Evolutionary conservation across 2,329 filamentous ascomycete species (phyloP).

Genomic region (Neopestalotiopsis clavispora): DNA sequence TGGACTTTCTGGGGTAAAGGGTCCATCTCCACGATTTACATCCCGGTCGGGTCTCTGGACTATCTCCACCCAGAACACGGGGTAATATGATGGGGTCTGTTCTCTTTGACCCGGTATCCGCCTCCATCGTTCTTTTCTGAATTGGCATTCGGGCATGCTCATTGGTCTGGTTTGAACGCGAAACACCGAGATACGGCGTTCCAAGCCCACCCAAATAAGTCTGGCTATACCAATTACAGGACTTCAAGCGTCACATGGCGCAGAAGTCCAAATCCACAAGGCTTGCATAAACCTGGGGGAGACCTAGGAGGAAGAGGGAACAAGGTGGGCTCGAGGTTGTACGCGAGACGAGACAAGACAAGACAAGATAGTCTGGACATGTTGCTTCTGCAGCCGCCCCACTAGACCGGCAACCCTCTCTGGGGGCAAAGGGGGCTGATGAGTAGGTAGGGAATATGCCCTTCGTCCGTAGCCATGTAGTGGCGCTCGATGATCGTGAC

Average conservation of each 20-base stretch:
- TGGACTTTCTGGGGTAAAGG: background rate
- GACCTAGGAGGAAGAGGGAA: background rate
- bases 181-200: background rate
- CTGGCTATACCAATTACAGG: background rate
- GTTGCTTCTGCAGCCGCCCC: background rate
- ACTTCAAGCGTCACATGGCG: background rate
- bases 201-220: background rate
- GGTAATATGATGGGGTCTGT: slow-evolving; percentile 1
- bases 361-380: background rate
- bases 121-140: background rate
- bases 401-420: background rate
- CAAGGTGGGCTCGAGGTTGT: background rate
- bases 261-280: background rate
- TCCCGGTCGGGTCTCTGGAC: background rate
- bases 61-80: background rate
- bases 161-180: background rate
- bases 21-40: slow-evolving; percentile 1
- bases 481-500: background rate
- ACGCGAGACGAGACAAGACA: background rate
- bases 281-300: slow-evolving; percentile 5
- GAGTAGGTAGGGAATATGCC: background rate
- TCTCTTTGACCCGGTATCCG: background rate
- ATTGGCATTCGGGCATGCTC: background rate
- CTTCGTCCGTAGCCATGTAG: background rate
- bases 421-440: background rate